These are phyloP conservation scores for Talaromyces sp. DNA, from an alignment of 2,329 filamentous ascomycete species.

Conservation along the genomic window DNA sequence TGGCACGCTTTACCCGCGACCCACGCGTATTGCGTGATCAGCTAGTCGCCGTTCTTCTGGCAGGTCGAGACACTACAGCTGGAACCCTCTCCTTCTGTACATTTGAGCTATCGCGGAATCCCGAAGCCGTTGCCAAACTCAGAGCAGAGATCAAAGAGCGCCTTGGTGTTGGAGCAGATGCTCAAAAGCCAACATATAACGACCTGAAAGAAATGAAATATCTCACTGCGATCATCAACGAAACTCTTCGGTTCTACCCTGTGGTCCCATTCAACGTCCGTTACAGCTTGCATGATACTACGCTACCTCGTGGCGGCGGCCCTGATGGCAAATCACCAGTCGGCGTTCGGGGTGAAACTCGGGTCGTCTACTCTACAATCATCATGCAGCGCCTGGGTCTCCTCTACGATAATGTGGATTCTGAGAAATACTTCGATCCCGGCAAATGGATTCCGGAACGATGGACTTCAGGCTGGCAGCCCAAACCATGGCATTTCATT, in stretches of 20 bases:
- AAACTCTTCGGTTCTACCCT: conserved; percentile 72
- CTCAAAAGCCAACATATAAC: conserved; percentile 56
- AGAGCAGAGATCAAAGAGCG: conserved; percentile 68
- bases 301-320: conserved; percentile 60
- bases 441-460: conserved; percentile 45
- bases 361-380: conserved; percentile 47
- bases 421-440: conserved; percentile 34
- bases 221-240: conserved; percentile 63
- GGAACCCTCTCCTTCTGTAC: conserved; percentile 73
- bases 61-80: conserved; percentile 79
- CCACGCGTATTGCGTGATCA: conserved; percentile 69
- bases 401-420: conserved; percentile 38
- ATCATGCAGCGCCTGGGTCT: conserved; percentile 47
- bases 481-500: conserved; percentile 50
- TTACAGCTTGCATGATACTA: conserved; percentile 65
- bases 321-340: conserved; percentile 40
- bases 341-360: conserved; percentile 43
- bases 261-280: conserved; percentile 75
- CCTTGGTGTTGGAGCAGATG: conserved; percentile 56
- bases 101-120: conserved; percentile 71
- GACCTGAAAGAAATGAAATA: conserved; percentile 87
- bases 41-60: conserved; percentile 73
- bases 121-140: conserved; percentile 57
- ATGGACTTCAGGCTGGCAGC: conserved; percentile 46
- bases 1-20: conserved; percentile 70